Evolutionary conservation across 345 rosid species (phyloP).

Genomic region (Angophora floribunda): DNA sequence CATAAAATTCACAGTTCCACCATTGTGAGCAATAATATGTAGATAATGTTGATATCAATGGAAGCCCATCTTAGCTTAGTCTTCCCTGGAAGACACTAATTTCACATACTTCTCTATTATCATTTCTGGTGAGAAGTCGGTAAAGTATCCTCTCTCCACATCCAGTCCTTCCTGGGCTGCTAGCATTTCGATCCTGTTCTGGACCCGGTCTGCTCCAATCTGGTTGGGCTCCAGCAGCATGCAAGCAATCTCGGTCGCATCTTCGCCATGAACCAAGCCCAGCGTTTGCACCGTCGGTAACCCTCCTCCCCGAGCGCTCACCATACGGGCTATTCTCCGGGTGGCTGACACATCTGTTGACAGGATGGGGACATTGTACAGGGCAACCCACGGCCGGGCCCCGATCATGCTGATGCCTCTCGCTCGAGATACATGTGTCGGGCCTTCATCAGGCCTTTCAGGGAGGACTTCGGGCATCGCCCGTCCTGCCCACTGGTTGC

Average conservation of each 20-base stretch:
- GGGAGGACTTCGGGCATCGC: constrained; percentile 20
- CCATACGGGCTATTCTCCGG: constrained; percentile 41
- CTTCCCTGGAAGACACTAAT: constrained; percentile 12
- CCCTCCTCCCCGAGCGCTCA: constrained; percentile 61
- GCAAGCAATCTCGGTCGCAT: constrained; percentile 45
- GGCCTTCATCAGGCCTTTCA: constrained; percentile 38
- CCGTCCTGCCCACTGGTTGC: constrained; percentile 53
- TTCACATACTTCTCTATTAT: constrained; percentile 32
- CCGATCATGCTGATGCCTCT: constrained; percentile 46
- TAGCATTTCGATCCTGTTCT: constrained; percentile 36
- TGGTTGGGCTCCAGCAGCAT: constrained; percentile 51
- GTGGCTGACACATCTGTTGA: constrained; percentile 26
- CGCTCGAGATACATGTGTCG: constrained; percentile 17
- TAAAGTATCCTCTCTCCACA: constrained; percentile 54
- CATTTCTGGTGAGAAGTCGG: constrained; percentile 46
- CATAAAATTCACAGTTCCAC: background rate
- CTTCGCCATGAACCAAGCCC: constrained; percentile 40
- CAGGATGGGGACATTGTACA: constrained; percentile 42
- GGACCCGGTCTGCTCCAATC: constrained; percentile 53
- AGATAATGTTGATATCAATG: background rate
- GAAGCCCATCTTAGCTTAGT: background rate
- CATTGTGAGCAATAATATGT: background rate
- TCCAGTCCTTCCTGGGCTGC: constrained; percentile 44
- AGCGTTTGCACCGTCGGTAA: constrained; percentile 54
- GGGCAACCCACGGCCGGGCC: constrained; percentile 37